phyloP scores from a whole-genome alignment of 495 filamentous ascomycete genomes.

The Podospora anserina region DNA sequence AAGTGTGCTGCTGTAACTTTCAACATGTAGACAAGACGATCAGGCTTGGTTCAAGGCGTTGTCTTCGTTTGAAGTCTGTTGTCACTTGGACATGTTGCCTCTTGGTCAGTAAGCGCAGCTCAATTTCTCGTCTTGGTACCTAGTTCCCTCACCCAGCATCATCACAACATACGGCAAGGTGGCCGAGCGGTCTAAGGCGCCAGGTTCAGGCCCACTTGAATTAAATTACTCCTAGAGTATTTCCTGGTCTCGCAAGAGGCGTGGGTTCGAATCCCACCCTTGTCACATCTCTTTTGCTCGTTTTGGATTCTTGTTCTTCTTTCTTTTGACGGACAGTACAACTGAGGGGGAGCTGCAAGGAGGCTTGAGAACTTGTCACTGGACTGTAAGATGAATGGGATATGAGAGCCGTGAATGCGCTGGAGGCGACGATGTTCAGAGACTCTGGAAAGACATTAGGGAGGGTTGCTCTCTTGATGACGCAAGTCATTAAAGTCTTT shows the following conservation, averaged over 20 bases:
- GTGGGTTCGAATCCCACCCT: slow-evolving; percentile 4
- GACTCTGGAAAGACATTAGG: too few relatives aligned
- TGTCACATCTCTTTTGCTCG: not conserved
- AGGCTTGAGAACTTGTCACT: not conserved
- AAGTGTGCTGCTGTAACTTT: too few relatives aligned
- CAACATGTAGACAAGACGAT: too few relatives aligned
- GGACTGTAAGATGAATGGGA: not conserved
- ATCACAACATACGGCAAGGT: not conserved
- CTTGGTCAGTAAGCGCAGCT: not conserved
- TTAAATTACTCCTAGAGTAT: not conserved
- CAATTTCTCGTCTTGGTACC: not conserved
- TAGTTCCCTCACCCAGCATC: not conserved
- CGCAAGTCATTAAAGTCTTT: too few relatives aligned
- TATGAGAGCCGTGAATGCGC: too few relatives aligned
- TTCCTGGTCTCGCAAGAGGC: slow-evolving; percentile 3
- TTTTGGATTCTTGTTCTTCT: not conserved
- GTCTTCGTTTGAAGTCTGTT: too few relatives aligned
- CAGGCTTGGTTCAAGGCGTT: too few relatives aligned
- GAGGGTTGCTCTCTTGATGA: too few relatives aligned
- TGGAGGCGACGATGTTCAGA: too few relatives aligned
- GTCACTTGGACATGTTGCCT: not conserved
- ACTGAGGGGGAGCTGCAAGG: too few relatives aligned
- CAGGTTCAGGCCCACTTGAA: not conserved
- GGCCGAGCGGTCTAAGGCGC: not conserved
- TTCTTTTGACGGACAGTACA: not conserved